Conservation (phyloP, 192 early-diverging fungal genomes). For the Podila minutissima region DNA sequence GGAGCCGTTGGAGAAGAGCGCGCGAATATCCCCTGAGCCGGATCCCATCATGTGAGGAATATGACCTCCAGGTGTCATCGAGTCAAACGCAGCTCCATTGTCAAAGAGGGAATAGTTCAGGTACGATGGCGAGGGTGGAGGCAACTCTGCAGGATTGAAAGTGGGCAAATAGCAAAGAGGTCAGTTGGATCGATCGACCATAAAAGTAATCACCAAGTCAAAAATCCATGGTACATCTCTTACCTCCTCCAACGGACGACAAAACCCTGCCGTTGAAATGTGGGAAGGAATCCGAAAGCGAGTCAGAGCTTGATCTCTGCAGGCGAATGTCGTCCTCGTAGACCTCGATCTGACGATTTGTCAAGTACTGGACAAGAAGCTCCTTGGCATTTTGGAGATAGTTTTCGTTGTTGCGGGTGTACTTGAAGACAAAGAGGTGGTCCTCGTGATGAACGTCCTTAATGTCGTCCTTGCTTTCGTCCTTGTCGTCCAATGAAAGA, state of each 20-base stretch:
- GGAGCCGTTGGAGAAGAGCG: constrained; percentile 9
- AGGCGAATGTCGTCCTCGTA: constrained; percentile 38
- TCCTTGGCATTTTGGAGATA: constrained; percentile 42
- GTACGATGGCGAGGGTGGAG: constrained; percentile 1
- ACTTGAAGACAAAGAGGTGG: constrained; percentile 49
- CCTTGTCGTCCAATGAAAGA: not conserved
- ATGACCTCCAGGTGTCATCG: not conserved
- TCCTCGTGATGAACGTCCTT: constrained; percentile 14
- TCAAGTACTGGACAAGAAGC: constrained; percentile 32
- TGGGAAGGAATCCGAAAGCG: constrained; percentile 64
- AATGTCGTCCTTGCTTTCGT: not conserved
- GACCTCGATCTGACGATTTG: constrained; percentile 19
- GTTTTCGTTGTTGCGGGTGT: constrained; percentile 47
- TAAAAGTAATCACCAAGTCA: not conserved
- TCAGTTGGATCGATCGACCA: not conserved
- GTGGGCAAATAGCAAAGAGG: not conserved
- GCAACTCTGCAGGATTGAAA: not conserved
- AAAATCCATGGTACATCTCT: not conserved
- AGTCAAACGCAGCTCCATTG: constrained; percentile 9
- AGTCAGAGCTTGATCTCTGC: constrained; percentile 54
- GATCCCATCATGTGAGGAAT: not conserved
- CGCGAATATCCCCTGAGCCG: constrained; percentile 18
- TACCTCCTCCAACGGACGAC: constrained; percentile 43
- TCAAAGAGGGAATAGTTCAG: constrained; percentile 38
- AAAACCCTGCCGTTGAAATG: constrained; percentile 68